Conservation (phyloP, 345 rosid species). For the Camelina sativa region DNA sequence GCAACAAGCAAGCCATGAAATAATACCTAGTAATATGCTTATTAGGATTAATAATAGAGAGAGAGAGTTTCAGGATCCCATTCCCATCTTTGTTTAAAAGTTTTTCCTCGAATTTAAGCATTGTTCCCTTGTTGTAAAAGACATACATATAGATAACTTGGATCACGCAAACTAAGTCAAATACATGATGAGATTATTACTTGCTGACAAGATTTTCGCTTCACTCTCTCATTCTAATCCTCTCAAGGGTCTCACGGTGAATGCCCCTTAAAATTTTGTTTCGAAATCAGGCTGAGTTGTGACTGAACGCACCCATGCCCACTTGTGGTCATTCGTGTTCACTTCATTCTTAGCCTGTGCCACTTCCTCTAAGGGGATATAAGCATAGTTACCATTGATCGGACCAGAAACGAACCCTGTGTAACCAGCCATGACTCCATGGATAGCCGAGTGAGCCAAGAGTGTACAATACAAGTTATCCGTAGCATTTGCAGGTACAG, state of each 20-base stretch:
- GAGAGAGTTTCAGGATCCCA: background rate
- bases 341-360: constrained; percentile 71
- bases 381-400: constrained; percentile 80
- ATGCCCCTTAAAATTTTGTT: constrained; percentile 13
- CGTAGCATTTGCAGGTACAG: constrained; percentile 81
- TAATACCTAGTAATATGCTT: background rate
- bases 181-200: constrained; percentile 20
- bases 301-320: constrained; percentile 94
- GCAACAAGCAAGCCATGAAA: background rate
- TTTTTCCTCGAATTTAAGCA: constrained; percentile 1
- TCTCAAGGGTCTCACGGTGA: constrained; percentile 15
- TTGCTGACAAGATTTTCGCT: constrained; percentile 33
- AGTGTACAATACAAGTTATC: constrained; percentile 87
- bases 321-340: constrained; percentile 69
- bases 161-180: background rate
- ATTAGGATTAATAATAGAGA: background rate
- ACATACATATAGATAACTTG: constrained; percentile 7
- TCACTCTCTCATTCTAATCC: constrained; percentile 27
- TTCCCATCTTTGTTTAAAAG: constrained; percentile 11
- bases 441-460: constrained; percentile 86
- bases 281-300: constrained; percentile 86
- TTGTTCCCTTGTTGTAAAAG: background rate
- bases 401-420: constrained; percentile 91
- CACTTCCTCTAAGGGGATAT: constrained; percentile 80
- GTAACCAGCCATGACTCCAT: constrained; percentile 89